Evolutionary conservation across 2,329 filamentous ascomycete species (phyloP).

Genomic region (Fusarium armeniacum): DNA sequence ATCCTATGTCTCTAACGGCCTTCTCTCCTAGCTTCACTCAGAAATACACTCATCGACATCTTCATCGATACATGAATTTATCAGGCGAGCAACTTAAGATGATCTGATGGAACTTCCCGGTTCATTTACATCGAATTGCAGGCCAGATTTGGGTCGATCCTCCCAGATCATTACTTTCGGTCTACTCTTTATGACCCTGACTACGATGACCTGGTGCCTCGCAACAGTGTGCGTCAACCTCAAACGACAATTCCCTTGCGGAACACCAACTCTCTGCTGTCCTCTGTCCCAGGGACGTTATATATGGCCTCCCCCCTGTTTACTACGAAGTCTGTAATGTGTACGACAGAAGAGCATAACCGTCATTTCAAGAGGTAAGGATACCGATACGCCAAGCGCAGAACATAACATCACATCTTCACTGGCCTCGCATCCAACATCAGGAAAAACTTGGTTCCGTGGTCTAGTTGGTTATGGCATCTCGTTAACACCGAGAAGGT

Average conservation of each 20-base stretch:
- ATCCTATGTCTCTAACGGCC: neutral
- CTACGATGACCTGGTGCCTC: neutral
- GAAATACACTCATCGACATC: neutral
- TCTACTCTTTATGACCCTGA: neutral
- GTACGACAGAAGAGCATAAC: neutral
- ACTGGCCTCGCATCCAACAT: fast-evolving
- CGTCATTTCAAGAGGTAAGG: neutral
- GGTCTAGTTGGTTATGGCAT: conserved; percentile 41
- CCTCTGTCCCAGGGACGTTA: neutral
- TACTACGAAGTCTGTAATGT: neutral
- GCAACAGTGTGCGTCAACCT: neutral
- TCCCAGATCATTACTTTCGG: neutral
- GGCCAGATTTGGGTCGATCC: neutral
- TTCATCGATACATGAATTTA: neutral
- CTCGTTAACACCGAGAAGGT: conserved; percentile 29
- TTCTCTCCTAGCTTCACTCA: neutral
- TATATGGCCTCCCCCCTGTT: neutral
- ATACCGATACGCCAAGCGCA: neutral
- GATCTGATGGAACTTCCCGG: neutral
- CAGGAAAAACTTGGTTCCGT: conserved; percentile 38
- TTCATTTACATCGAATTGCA: neutral
- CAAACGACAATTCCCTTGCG: too few species aligned
- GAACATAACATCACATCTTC: fast-evolving
- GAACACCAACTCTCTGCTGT: too few species aligned
- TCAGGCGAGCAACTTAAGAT: neutral